Conservation (phyloP, 352 stramenopile species). For the Phytopythium ostracodes region DNA sequence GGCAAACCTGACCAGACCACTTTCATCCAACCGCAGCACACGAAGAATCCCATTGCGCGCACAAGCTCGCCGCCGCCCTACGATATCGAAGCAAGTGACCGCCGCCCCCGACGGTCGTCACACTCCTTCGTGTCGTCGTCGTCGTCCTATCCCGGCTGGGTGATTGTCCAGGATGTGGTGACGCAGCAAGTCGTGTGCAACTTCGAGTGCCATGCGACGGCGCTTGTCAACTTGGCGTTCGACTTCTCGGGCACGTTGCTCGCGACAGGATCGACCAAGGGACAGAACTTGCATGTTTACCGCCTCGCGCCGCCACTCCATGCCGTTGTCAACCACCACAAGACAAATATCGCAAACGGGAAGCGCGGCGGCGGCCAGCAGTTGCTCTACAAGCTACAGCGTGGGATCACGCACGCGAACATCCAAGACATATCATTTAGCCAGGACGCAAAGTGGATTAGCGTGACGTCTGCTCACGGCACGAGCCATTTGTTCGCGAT, state of each 20-base stretch:
- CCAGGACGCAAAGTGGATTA: slow-evolving; percentile 84
- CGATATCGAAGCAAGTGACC: not conserved
- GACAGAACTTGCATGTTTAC: slow-evolving; percentile 86
- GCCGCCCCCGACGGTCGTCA: not conserved
- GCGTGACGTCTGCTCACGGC: slow-evolving; percentile 77
- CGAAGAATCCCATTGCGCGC: not conserved
- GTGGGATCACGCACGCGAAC: slow-evolving; percentile 81
- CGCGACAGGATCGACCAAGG: slow-evolving; percentile 77
- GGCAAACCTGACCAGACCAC: slow-evolving; percentile 18
- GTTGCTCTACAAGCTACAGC: slow-evolving; percentile 84
- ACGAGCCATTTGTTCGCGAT: slow-evolving; percentile 85
- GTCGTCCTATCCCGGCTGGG: slow-evolving; percentile 44
- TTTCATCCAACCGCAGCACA: not conserved
- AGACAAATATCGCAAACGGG: not conserved
- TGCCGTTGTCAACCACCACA: slow-evolving; percentile 23
- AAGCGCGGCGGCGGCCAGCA: slow-evolving; percentile 19
- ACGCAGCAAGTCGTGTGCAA: slow-evolving; percentile 59
- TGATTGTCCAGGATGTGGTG: slow-evolving; percentile 64
- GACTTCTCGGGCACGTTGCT: slow-evolving; percentile 74
- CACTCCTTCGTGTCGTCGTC: slow-evolving; percentile 1
- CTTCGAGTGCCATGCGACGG: slow-evolving; percentile 74
- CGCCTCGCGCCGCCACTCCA: slow-evolving; percentile 60
- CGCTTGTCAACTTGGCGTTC: slow-evolving; percentile 70
- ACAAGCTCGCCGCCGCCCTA: slow-evolving; percentile 11
- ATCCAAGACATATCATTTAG: slow-evolving; percentile 84